phyloP scores from a whole-genome alignment of 495 filamentous ascomycete species.

The Tuber borchii region DNA sequence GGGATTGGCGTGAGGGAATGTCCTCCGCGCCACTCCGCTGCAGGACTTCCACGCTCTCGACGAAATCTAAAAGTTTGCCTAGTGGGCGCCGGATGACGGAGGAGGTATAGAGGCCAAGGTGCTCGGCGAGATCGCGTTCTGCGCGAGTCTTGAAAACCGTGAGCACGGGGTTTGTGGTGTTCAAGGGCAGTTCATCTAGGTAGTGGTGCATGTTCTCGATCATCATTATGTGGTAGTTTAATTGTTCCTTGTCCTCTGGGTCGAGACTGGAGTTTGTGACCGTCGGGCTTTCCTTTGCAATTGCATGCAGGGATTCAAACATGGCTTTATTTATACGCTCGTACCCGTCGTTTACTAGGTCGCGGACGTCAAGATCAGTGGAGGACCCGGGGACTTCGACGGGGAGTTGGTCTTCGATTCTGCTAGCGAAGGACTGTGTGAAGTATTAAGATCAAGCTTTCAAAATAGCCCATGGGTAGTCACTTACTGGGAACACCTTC shows the following conservation, averaged over 20 bases:
- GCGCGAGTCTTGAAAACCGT: constrained; percentile 74
- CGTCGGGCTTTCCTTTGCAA: constrained; percentile 82
- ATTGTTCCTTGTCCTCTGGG: constrained; percentile 84
- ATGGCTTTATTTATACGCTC: constrained; percentile 84
- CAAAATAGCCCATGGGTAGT: not conserved
- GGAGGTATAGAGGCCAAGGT: constrained; percentile 77
- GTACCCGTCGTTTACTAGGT: constrained; percentile 79
- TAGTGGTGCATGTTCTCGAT: constrained; percentile 99
- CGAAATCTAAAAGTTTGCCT: constrained; percentile 74
- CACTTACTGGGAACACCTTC: constrained; percentile 66
- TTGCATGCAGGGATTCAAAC: constrained; percentile 93
- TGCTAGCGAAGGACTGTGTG: constrained; percentile 32
- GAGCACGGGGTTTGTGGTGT: constrained; percentile 66
- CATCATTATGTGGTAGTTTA: constrained; percentile 93
- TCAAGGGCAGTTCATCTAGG: constrained; percentile 66
- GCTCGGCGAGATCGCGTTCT: constrained; percentile 71
- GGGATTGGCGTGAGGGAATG: constrained; percentile 67
- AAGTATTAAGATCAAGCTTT: not conserved
- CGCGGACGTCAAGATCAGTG: constrained; percentile 58
- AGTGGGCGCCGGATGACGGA: constrained; percentile 82
- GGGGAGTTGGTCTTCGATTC: constrained; percentile 41
- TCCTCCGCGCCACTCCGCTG: constrained; percentile 48
- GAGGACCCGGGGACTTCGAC: constrained; percentile 44
- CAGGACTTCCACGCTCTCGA: constrained; percentile 73
- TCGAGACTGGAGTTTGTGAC: constrained; percentile 50